Percentiles rank a stretch among this genome's conserved stretches.
Evolutionary conservation across 2,329 filamentous ascomycete species (phyloP).

Genomic region (Botrytis pseudocinerea): DNA sequence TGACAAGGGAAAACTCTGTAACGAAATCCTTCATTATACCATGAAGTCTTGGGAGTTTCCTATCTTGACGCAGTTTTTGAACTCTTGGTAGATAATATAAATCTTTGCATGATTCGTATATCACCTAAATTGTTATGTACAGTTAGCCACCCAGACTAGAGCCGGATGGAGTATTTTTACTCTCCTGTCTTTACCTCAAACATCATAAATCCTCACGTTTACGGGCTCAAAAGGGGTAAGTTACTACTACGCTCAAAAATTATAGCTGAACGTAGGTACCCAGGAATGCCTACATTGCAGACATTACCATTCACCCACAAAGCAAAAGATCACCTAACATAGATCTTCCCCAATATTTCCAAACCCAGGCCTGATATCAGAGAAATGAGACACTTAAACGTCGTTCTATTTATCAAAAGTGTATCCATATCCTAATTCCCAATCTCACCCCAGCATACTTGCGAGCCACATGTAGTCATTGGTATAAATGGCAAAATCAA

Average conservation of each 20-base stretch:
- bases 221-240: not conserved
- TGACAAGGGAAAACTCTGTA: not conserved
- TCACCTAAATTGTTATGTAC: not conserved
- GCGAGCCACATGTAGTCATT: not conserved
- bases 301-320: too few species aligned
- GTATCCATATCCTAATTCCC: not conserved
- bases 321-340: not conserved
- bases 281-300: too few species aligned
- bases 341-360: not conserved
- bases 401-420: not conserved
- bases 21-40: not conserved
- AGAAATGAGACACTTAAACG: not conserved
- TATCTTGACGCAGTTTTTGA: not conserved
- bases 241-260: fast-evolving
- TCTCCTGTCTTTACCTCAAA: not conserved
- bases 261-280: not conserved
- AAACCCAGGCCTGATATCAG: not conserved
- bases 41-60: not conserved
- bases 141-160: not conserved
- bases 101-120: not conserved
- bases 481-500: not conserved
- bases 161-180: not conserved
- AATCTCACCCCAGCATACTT: not conserved
- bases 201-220: not conserved
- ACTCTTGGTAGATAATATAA: not conserved